Conservation (phyloP, 2,329 filamentous ascomycete genomes). For the Endothia cerciana region DNA sequence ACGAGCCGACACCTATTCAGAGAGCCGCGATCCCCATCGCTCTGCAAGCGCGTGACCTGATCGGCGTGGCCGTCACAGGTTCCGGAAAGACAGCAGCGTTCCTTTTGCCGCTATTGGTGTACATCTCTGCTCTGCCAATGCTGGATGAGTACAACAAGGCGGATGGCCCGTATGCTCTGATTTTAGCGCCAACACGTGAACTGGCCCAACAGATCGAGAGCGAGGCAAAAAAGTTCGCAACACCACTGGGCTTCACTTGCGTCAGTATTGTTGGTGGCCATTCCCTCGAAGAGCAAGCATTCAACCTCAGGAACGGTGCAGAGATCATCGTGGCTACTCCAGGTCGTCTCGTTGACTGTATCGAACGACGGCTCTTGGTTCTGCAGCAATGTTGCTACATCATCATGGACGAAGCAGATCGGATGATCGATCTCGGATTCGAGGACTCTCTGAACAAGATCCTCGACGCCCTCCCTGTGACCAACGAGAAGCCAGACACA, state of each 20-base stretch:
- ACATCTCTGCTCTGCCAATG: conserved; percentile 88
- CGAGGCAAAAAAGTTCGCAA: conserved; percentile 91
- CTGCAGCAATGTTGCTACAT: conserved; percentile 97
- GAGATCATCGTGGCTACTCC: conserved; percentile 99
- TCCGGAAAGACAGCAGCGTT: conserved; percentile 98
- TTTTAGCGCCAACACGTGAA: conserved; percentile 94
- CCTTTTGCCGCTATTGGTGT: conserved; percentile 86
- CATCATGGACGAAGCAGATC: conserved; percentile 99
- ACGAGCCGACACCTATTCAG: conserved; percentile 89
- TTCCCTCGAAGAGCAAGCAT: conserved; percentile 90
- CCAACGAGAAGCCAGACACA: conserved; percentile 92
- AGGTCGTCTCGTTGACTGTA: conserved; percentile 94
- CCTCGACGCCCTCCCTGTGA: conserved; percentile 87
- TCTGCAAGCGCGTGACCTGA: conserved; percentile 89
- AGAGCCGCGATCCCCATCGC: conserved; percentile 95
- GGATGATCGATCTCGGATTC: conserved; percentile 98
- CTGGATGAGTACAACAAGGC: conserved; percentile 86
- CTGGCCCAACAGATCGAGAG: conserved; percentile 96
- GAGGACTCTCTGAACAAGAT: conserved; percentile 98
- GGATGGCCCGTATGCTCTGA: conserved; percentile 95
- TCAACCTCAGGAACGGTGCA: conserved; percentile 85
- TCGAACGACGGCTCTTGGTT: conserved; percentile 89
- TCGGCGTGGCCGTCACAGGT: conserved; percentile 96
- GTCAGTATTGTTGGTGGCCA: conserved; percentile 99
- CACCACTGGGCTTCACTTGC: conserved; percentile 87